Evolutionary conservation across 2,329 filamentous ascomycete species (phyloP).

Genomic region (Ilyonectria mors-panacis): DNA sequence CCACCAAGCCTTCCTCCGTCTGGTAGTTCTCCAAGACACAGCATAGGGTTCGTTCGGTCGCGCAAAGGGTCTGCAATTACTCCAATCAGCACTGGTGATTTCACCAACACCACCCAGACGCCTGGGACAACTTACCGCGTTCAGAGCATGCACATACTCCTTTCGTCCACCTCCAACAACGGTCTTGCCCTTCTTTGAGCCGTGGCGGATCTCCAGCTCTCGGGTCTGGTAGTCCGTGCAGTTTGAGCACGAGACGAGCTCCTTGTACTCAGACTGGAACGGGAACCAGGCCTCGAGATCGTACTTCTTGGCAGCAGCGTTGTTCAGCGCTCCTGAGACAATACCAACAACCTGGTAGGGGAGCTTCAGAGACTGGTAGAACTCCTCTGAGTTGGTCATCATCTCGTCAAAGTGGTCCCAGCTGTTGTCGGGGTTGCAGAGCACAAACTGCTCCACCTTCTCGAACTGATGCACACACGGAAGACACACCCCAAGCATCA

Average conservation of each 20-base stretch:
- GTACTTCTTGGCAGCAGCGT: slow-evolving; percentile 83
- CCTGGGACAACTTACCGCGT: slow-evolving; percentile 65
- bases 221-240: slow-evolving; percentile 98
- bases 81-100: slow-evolving; percentile 24
- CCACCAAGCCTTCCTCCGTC: slow-evolving; percentile 84
- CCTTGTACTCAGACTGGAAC: slow-evolving; percentile 97
- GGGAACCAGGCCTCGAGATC: slow-evolving; percentile 98
- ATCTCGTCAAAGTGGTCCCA: slow-evolving; percentile 96
- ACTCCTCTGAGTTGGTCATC: slow-evolving; percentile 92
- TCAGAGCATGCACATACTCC: slow-evolving; percentile 94
- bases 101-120: background rate
- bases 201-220: slow-evolving; percentile 92
- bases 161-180: slow-evolving; percentile 82
- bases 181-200: slow-evolving; percentile 75
- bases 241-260: slow-evolving; percentile 97
- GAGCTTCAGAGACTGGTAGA: slow-evolving; percentile 90
- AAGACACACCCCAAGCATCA: slow-evolving; percentile 99
- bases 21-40: slow-evolving; percentile 98
- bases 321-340: slow-evolving; percentile 96
- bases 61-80: slow-evolving; percentile 75
- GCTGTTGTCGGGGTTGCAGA: slow-evolving; percentile 88
- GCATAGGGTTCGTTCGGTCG: slow-evolving; percentile 92
- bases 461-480: slow-evolving; percentile 98
- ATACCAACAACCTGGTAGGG: slow-evolving; percentile 95
- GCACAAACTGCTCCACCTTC: slow-evolving; percentile 87